phyloP scores from a whole-genome alignment of 176 grass and related monocot species.

The Eremochloa ophiuroides region DNA sequence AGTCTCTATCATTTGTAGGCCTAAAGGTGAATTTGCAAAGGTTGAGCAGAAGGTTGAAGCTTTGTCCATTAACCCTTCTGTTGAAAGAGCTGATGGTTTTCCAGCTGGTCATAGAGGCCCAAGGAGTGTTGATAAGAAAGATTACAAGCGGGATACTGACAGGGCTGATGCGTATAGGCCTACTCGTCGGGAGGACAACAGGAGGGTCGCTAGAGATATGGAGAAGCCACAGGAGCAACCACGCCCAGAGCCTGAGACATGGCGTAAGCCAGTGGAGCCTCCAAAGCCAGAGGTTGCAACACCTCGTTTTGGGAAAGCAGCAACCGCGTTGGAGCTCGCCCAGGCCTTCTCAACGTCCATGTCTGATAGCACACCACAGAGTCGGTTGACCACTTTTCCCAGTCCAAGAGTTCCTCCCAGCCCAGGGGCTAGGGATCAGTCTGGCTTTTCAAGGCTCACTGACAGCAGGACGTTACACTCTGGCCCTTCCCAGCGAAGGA shows the following conservation, averaged over 20 bases:
- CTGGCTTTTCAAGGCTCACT: constrained; percentile 58
- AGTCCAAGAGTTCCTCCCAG: constrained; percentile 41
- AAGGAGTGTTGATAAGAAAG: constrained; percentile 61
- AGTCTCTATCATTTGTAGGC: constrained; percentile 31
- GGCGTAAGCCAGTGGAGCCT: constrained; percentile 80
- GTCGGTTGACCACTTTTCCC: constrained; percentile 33
- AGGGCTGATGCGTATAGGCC: constrained; percentile 48
- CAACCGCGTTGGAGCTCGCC: constrained; percentile 75
- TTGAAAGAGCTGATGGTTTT: constrained; percentile 47
- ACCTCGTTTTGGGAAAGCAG: constrained; percentile 67
- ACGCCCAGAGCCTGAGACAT: constrained; percentile 65
- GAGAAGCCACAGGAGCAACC: constrained; percentile 60
- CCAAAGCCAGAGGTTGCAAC: constrained; percentile 46
- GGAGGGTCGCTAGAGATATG: constrained; percentile 43
- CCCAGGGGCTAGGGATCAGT: constrained; percentile 45
- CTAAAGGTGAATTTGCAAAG: constrained; percentile 69
- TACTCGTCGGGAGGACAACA: constrained; percentile 51
- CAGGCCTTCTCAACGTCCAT: constrained; percentile 89
- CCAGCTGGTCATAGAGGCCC: constrained; percentile 54
- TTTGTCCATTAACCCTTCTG: constrained; percentile 32
- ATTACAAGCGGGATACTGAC: constrained; percentile 36
- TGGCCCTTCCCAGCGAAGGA: constrained; percentile 57
- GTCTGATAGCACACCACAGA: constrained; percentile 44
- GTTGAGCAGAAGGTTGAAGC: constrained; percentile 57
- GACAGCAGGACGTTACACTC: constrained; percentile 41